Percentiles rank a stretch among this genome's conserved stretches.
Evolutionary conservation across 176 grass and related monocot species (phyloP).

Genomic region (Eleusine coracana): DNA sequence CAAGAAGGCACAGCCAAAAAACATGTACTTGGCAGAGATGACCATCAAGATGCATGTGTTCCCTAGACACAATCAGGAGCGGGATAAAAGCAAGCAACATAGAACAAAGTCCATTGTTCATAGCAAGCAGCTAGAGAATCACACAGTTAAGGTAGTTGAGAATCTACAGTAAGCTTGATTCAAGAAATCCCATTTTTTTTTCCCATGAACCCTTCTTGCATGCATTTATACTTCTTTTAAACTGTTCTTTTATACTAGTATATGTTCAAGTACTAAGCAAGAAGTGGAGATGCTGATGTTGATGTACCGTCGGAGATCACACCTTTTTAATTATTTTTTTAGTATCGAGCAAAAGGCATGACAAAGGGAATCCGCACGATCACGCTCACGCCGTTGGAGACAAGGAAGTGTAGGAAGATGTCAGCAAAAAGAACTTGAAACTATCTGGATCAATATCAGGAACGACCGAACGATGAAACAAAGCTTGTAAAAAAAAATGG

Average conservation of each 20-base stretch:
- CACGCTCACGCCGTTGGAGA: constrained; percentile 2
- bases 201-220: constrained; percentile 8
- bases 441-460: constrained; percentile 34
- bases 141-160: background rate
- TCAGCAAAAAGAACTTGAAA: constrained; percentile 36
- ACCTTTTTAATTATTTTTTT: constrained; percentile 1
- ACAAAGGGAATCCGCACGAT: constrained; percentile 46
- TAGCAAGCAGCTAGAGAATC: constrained; percentile 21
- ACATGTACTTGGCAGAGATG: constrained; percentile 38
- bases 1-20: constrained; percentile 37
- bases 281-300: background rate
- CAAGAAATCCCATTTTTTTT: background rate
- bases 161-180: constrained; percentile 31
- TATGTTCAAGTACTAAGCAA: background rate
- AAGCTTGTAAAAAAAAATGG: background rate
- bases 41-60: constrained; percentile 41
- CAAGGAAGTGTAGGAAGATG: constrained; percentile 43
- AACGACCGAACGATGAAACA: constrained; percentile 37
- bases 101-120: background rate
- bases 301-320: constrained; percentile 31
- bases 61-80: constrained; percentile 29
- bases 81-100: constrained; percentile 38
- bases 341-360: constrained; percentile 15
- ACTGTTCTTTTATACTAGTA: background rate
- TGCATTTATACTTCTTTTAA: background rate